Percentiles rank a stretch among this genome's conserved stretches.
These are phyloP conservation scores for Solanum peruvianum DNA, from an alignment of 257 asterid genomes.

Conservation along the genomic window DNA sequence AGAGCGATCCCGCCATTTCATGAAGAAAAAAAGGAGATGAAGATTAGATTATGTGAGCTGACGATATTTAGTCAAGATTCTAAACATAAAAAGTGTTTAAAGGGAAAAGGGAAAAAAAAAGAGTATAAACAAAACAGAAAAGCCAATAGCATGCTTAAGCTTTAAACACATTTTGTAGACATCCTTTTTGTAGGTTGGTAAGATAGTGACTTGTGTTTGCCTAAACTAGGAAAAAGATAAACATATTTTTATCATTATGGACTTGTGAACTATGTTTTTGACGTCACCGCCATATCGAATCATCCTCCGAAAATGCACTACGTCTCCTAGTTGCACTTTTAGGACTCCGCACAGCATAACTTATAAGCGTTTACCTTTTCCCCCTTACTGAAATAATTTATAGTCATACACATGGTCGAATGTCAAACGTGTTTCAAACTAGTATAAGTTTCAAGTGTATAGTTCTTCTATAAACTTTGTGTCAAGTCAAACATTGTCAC, in stretches of 20 bases:
- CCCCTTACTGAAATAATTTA: background rate
- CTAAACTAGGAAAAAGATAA: background rate
- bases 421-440: background rate
- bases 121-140: background rate
- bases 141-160: background rate
- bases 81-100: background rate
- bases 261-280: background rate
- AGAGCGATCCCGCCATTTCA: conserved; percentile 12
- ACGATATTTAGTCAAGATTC: background rate
- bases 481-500: too few species aligned
- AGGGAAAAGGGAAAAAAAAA: background rate
- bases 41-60: background rate
- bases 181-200: background rate
- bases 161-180: background rate
- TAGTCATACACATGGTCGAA: too few species aligned
- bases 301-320: background rate
- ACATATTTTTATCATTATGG: background rate
- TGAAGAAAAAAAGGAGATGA: conserved; percentile 18
- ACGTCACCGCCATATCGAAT: background rate
- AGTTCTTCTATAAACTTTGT: too few species aligned
- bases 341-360: background rate
- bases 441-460: too few species aligned
- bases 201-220: background rate
- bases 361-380: background rate
- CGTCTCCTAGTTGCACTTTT: background rate